Percentiles rank a stretch among this genome's conserved stretches.
Conservation (phyloP, 441 rosid species). For the Populus tomentosa region DNA sequence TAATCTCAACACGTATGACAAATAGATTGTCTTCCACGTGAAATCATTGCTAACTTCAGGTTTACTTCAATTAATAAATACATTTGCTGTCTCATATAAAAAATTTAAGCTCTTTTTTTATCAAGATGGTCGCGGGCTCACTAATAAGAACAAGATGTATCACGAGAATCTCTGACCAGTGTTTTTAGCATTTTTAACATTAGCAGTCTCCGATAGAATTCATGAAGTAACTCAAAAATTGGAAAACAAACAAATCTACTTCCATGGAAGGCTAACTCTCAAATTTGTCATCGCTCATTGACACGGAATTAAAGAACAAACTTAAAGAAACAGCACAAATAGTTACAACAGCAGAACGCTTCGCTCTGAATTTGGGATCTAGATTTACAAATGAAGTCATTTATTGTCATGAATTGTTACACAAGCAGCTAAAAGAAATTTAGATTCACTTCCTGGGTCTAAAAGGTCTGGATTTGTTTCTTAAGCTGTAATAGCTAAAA, state of each 20-base stretch:
- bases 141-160: background rate
- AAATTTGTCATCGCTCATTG: background rate
- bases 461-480: background rate
- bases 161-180: background rate
- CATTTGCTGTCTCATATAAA: background rate
- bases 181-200: background rate
- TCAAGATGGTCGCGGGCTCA: background rate
- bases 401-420: background rate
- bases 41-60: conserved; percentile 1
- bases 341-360: background rate
- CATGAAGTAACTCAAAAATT: too few relatives aligned
- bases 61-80: background rate
- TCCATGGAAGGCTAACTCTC: background rate
- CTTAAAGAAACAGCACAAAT: background rate
- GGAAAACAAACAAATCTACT: background rate
- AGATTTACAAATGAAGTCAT: background rate
- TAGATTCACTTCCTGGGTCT: background rate
- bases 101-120: too few relatives aligned
- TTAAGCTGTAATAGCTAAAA: background rate
- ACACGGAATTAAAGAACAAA: background rate
- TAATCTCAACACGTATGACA: background rate
- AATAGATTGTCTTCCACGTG: background rate
- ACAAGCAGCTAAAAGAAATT: background rate
- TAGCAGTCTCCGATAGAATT: background rate
- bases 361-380: background rate